phyloP scores from a whole-genome alignment of 495 filamentous ascomycete species.

The Alectoria sarmentosa region DNA sequence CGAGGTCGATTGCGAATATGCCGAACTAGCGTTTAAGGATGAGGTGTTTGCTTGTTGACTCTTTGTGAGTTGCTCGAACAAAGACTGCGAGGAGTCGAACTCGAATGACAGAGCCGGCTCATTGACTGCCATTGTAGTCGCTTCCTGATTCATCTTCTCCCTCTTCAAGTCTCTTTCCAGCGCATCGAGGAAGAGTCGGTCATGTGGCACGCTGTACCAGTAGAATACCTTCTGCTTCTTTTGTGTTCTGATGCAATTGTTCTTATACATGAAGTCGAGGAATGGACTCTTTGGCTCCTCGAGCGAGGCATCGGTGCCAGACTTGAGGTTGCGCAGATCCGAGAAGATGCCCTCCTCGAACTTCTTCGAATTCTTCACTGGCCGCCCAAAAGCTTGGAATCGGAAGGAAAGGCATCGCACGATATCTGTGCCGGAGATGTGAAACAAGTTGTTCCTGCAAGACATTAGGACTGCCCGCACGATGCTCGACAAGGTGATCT shows the following conservation, averaged over 20 bases:
- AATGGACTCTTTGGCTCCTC: conserved; percentile 98
- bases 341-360: conserved; percentile 99
- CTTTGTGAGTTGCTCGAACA: conserved; percentile 99
- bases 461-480: conserved; percentile 27
- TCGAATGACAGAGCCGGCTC: conserved; percentile 97
- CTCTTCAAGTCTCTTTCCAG: conserved; percentile 95
- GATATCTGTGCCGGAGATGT: conserved; percentile 98
- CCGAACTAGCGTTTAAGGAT: conserved; percentile 80
- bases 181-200: conserved; percentile 94
- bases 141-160: conserved; percentile 98
- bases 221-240: conserved; percentile 99
- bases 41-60: conserved; percentile 97
- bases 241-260: conserved; percentile 98
- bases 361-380: conserved; percentile 99
- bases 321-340: conserved; percentile 94
- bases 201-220: conserved; percentile 99
- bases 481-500: conserved; percentile 3
- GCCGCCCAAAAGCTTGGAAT: conserved; percentile 96
- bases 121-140: conserved; percentile 90
- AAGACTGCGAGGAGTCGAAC: conserved; percentile 97
- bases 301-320: conserved; percentile 95
- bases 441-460: conserved; percentile 93
- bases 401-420: conserved; percentile 96
- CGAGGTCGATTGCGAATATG: conserved; percentile 75
- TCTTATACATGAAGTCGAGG: conserved; percentile 98